Conservation (phyloP, 2,329 filamentous ascomycete species). For the Blastomyces silverae region DNA sequence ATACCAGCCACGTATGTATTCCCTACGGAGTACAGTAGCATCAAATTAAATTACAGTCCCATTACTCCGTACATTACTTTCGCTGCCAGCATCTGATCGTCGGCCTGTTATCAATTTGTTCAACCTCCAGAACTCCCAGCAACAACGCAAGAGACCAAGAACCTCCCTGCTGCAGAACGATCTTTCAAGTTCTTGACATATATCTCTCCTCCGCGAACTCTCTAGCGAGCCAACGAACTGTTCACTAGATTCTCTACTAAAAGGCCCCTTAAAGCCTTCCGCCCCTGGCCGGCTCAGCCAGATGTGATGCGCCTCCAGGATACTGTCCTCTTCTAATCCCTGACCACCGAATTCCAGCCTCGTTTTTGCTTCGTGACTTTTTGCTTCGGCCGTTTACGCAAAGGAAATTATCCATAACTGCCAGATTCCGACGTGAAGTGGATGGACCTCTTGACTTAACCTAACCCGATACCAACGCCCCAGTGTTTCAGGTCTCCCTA, state of each 20-base stretch:
- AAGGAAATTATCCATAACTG: too few species aligned
- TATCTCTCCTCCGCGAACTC: neutral
- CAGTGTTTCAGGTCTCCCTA: neutral
- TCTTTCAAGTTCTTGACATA: neutral
- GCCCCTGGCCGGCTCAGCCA: neutral
- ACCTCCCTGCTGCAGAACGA: neutral
- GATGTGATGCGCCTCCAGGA: slow-evolving; percentile 3
- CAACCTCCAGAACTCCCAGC: neutral
- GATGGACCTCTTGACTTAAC: neutral
- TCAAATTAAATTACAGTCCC: neutral
- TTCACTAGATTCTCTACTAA: neutral
- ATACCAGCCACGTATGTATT: neutral
- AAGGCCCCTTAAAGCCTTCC: too few species aligned
- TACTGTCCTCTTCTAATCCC: neutral
- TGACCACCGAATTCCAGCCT: neutral
- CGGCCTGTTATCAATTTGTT: neutral
- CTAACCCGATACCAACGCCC: neutral
- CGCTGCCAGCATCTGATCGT: neutral
- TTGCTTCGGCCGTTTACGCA: neutral
- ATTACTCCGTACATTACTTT: too few species aligned
- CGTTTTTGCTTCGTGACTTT: neutral
- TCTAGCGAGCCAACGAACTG: neutral
- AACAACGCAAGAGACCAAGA: neutral
- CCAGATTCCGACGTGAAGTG: neutral
- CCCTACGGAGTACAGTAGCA: too few species aligned